Evolutionary conservation across 495 filamentous ascomycete genomes (phyloP).

Genomic region (Darksidea phi): DNA sequence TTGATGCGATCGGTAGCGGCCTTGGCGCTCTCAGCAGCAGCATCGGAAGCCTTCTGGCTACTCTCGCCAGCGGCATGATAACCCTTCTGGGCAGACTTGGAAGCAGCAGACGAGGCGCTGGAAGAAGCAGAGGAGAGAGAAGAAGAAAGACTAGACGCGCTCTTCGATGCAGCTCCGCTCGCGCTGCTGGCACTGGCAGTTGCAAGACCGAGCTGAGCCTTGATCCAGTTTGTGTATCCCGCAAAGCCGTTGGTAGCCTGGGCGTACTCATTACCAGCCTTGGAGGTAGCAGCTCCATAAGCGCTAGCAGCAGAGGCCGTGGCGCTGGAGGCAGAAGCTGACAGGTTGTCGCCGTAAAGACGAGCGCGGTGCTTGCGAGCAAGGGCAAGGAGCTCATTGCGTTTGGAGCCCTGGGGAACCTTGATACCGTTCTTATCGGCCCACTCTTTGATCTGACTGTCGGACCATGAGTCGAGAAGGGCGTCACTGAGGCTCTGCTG

Average conservation of each 20-base stretch:
- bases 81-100: conserved; percentile 41
- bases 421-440: conserved; percentile 70
- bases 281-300: conserved; percentile 78
- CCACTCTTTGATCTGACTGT: conserved; percentile 75
- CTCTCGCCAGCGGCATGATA: conserved; percentile 36
- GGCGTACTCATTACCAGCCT: conserved; percentile 73
- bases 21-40: conserved; percentile 67
- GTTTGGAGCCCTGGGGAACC: conserved; percentile 85
- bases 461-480: conserved; percentile 85
- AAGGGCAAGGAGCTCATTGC: conserved; percentile 86
- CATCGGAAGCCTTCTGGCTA: conserved; percentile 44
- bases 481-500: conserved; percentile 73
- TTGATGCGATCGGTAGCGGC: conserved; percentile 46
- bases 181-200: conserved; percentile 33
- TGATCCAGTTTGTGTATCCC: conserved; percentile 64
- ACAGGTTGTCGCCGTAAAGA: conserved; percentile 65
- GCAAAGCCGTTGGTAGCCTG: conserved; percentile 49
- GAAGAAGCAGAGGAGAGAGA: too few relatives aligned
- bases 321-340: conserved; percentile 59
- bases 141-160: conserved; percentile 18
- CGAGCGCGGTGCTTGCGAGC: conserved; percentile 84
- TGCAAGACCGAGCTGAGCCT: conserved; percentile 65
- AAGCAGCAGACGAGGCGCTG: too few relatives aligned
- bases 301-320: conserved; percentile 60
- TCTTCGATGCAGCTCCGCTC: conserved; percentile 1